Conservation (phyloP, 140 eudicot genomes). For the Erigeron philadelphicus region DNA sequence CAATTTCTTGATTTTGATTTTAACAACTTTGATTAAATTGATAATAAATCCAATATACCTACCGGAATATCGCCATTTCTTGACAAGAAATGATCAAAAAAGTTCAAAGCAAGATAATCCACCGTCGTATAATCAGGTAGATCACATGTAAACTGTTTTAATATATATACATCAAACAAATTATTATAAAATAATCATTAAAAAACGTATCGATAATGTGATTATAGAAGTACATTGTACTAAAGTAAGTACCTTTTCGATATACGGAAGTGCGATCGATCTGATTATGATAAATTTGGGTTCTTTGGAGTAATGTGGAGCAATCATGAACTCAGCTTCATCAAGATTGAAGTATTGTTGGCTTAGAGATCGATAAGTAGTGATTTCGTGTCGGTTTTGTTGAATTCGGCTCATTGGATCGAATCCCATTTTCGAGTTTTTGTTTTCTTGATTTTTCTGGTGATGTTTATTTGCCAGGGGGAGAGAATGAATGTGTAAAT, state of each 20-base stretch:
- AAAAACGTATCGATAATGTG: not conserved
- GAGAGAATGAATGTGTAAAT: too few relatives aligned
- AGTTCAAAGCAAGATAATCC: constrained; percentile 17
- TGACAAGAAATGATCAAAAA: constrained; percentile 27
- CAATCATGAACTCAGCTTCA: constrained; percentile 18
- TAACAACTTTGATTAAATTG: not conserved
- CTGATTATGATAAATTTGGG: constrained; percentile 11
- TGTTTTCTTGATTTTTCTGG: not conserved
- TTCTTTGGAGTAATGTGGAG: not conserved
- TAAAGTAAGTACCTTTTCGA: not conserved
- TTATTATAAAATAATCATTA: not conserved
- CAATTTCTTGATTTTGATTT: not conserved
- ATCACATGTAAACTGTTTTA: not conserved
- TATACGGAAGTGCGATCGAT: constrained; percentile 12
- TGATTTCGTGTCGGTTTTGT: not conserved
- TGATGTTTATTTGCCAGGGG: too few relatives aligned
- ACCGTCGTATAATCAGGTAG: constrained; percentile 11
- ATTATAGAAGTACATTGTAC: not conserved
- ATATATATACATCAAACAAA: constrained; percentile 7
- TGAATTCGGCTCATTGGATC: constrained; percentile 9
- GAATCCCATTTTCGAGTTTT: constrained; percentile 2
- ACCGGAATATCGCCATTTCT: constrained; percentile 12
- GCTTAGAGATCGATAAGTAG: constrained; percentile 4
- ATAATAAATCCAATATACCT: too few relatives aligned
- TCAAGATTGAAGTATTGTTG: constrained; percentile 5